Base-by-base conservation (phyloP, 371 early-diverging fungal species). In the Mortierella polycephala region DNA sequence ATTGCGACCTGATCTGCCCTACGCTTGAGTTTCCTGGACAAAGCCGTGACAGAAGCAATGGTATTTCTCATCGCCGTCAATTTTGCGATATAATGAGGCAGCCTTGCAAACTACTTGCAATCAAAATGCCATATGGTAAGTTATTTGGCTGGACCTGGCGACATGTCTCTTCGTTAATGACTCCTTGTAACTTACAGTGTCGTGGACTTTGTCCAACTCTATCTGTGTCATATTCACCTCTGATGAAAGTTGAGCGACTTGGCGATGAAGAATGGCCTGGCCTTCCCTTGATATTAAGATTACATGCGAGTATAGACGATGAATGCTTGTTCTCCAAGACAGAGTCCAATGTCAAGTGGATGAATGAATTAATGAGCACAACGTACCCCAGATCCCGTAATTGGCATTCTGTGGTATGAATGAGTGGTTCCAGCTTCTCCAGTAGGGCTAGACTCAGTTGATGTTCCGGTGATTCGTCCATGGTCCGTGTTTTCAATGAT, bases 51-150 rank as follows among this genome's bases (percentile, higher is more conserved):
- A 0, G 69, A 56, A 0, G 69, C 69, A 13, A 79, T 73, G 9
- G 74, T 79, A 51, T 72, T 73, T 49, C 57, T 79, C 69, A 79
- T 79, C 2, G 80, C 80, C 0, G 62, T 41, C 1, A 79, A 23
- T 37, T 79, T 79, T n/a, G 80, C 74, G 18, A 79, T 52, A 60
- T 79, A 79, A 44, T 73, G 80, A 7, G 80, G 80, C 14, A 79
- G 54, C 23, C 66, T 72, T 18, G 80, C 69, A 60, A 79, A 79
- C 80, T 79, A 59, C 42, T 42, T 18, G 13, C 20, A 1, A 50
- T 13, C 23, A n/a, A 39, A 51, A 44, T 11, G 30, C 13, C 40
- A 41, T 16, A 5, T 11, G 12, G 13, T 37, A 42, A 5, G 10
- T 14, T 16, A 4, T 6, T 13, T 41, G 14, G 7, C 13, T 57